A percentile compares a stretch with the other conserved stretches of the same genome.
Evolutionary conservation across 2,329 filamentous ascomycete genomes (phyloP).

Genomic region (Talaromyces marneffei): DNA sequence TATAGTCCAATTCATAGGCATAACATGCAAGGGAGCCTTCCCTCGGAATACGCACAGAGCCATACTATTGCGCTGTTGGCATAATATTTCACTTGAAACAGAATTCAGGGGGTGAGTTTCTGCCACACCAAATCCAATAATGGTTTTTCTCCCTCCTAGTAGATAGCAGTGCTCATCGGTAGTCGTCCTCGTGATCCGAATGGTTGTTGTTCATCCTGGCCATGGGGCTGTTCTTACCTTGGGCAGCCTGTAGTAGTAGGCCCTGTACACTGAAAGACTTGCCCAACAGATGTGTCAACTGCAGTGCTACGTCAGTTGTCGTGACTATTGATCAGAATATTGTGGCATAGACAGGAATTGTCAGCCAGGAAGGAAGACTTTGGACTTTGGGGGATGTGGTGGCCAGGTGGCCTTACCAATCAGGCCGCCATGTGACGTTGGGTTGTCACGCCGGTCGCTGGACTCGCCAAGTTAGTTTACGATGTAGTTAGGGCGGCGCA

Average conservation of each 20-base stretch:
- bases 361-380: not conserved
- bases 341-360: not conserved
- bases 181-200: not conserved
- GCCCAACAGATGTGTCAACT: not conserved
- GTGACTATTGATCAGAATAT: not conserved
- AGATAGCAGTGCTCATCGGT: no score
- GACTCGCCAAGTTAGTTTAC: no score
- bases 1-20: not conserved
- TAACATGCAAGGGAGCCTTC: not conserved
- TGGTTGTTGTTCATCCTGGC: not conserved
- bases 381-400: not conserved
- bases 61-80: not conserved
- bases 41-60: not conserved
- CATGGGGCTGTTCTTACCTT: not conserved
- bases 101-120: not conserved
- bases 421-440: conserved; percentile 13
- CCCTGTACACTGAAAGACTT: not conserved
- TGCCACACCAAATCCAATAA: not conserved
- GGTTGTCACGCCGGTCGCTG: no score
- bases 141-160: no score
- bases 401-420: not conserved
- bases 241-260: not conserved
- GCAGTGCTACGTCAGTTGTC: not conserved
- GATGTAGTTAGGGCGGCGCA: no score
- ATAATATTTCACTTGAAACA: not conserved